Evolutionary conservation across 495 filamentous ascomycete species (phyloP).

Genomic region (Tuber indicum): DNA sequence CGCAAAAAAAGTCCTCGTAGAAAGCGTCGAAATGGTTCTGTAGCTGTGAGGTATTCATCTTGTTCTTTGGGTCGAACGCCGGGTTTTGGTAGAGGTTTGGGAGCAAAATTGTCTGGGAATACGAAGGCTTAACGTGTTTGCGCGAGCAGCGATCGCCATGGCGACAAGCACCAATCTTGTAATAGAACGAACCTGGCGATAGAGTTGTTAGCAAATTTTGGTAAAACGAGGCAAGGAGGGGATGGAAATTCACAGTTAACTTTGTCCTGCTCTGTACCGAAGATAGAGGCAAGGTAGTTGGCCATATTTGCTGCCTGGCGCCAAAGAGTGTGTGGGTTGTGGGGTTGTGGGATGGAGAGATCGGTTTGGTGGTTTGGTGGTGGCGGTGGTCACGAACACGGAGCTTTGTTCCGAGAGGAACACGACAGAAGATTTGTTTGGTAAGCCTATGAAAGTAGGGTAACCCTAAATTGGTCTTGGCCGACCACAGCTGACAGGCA

Average conservation of each 20-base stretch:
- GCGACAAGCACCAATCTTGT: constrained; percentile 97
- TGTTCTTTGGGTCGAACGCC: constrained; percentile 91
- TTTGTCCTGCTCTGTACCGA: constrained; percentile 99
- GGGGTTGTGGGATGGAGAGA: not conserved
- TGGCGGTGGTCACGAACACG: not conserved
- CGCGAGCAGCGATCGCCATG: constrained; percentile 96
- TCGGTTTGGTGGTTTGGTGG: not conserved
- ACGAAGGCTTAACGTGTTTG: constrained; percentile 98
- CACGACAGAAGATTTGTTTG: not conserved
- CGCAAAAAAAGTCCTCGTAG: constrained; percentile 99
- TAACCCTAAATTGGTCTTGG: not conserved
- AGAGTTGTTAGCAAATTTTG: constrained; percentile 14
- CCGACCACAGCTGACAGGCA: too few relatives aligned
- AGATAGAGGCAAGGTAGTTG: constrained; percentile 98
- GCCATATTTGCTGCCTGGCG: constrained; percentile 46
- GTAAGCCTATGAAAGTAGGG: not conserved
- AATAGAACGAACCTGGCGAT: constrained; percentile 62
- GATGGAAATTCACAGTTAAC: constrained; percentile 50
- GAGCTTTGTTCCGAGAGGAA: not conserved
- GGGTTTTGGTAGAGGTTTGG: constrained; percentile 99
- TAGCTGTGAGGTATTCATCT: constrained; percentile 88
- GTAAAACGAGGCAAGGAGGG: constrained; percentile 43
- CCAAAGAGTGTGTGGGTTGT: not conserved
- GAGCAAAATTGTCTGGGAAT: constrained; percentile 93
- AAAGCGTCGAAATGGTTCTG: constrained; percentile 99